Percentiles rank a stretch among this genome's conserved stretches.
These are phyloP conservation scores for Wilhelminamyces savonicus DNA, from an alignment of 805 yeast genomes.

Conservation along the genomic window DNA sequence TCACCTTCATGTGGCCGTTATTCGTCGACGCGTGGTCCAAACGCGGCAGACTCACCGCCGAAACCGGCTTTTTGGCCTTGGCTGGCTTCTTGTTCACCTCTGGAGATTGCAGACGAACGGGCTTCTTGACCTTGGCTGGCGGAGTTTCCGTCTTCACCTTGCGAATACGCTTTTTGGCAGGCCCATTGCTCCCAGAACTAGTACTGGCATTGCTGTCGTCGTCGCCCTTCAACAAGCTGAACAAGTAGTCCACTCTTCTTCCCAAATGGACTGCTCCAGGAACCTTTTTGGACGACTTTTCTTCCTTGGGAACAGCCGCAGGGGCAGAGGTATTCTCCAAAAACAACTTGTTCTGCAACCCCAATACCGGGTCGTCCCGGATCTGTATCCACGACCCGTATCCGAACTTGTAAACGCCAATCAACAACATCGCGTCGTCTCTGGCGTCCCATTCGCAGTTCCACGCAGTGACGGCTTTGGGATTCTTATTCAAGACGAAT, in stretches of 20 bases:
- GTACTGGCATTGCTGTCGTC: conserved; percentile 22
- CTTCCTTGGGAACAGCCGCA: conserved; percentile 8
- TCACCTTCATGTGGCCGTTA: conserved; percentile 1
- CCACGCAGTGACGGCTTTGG: conserved; percentile 90
- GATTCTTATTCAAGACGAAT: conserved; percentile 54
- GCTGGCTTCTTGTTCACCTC: conserved; percentile 11
- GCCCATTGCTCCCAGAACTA: conserved; percentile 2
- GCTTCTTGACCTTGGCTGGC: conserved; percentile 10
- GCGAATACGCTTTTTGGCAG: conserved; percentile 11
- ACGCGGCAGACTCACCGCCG: neutral
- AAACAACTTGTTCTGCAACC: conserved; percentile 77
- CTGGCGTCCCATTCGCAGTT: conserved; percentile 74
- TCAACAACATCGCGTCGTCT: conserved; percentile 81
- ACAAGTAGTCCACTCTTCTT: conserved; percentile 84
- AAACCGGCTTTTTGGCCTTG: conserved; percentile 3
- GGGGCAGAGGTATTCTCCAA: conserved; percentile 33
- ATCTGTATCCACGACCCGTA: conserved; percentile 94
- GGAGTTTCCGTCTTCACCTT: conserved; percentile 13
- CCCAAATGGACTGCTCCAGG: conserved; percentile 92
- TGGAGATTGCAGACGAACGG: conserved; percentile 12
- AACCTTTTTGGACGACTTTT: conserved; percentile 50
- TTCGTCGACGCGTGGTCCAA: neutral
- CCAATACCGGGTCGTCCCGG: conserved; percentile 90
- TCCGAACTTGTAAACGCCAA: conserved; percentile 89
- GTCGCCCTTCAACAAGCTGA: conserved; percentile 62